Evolutionary conservation across 2,329 filamentous ascomycete genomes (phyloP).

Genomic region (Microsporum canis): DNA sequence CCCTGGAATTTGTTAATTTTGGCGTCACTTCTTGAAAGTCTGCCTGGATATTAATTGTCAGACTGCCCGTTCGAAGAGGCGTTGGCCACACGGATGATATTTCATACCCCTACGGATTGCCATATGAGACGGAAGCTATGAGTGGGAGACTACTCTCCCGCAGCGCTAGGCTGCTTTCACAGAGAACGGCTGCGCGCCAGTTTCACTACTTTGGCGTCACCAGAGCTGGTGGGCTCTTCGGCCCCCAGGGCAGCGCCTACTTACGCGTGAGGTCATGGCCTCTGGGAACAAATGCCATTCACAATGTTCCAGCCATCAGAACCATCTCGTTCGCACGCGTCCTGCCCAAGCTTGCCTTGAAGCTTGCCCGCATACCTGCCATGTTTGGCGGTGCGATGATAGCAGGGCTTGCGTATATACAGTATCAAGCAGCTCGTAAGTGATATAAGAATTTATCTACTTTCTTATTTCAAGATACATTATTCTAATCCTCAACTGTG

Average conservation of each 20-base stretch:
- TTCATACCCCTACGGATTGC: neutral
- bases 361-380: slow-evolving; percentile 76
- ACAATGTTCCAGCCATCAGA: slow-evolving; percentile 59
- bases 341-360: slow-evolving; percentile 79
- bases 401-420: slow-evolving; percentile 78
- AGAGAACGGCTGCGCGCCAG: slow-evolving; percentile 51
- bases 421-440: slow-evolving; percentile 87
- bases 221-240: slow-evolving; percentile 57
- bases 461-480: neutral
- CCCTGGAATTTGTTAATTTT: slow-evolving; percentile 1
- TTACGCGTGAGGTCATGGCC: slow-evolving; percentile 45
- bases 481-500: neutral
- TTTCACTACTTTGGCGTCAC: slow-evolving; percentile 48
- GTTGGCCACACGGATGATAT: neutral
- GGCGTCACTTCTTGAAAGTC: neutral
- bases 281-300: slow-evolving; percentile 72
- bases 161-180: slow-evolving; percentile 56
- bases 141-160: slow-evolving; percentile 66
- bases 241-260: slow-evolving; percentile 50
- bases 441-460: slow-evolving; percentile 16
- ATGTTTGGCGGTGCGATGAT: slow-evolving; percentile 84
- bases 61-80: neutral
- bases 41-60: neutral
- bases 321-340: slow-evolving; percentile 55
- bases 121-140: slow-evolving; percentile 42